These are phyloP conservation scores for Draba incana DNA, from an alignment of 345 rosid genomes.

Conservation along the genomic window DNA sequence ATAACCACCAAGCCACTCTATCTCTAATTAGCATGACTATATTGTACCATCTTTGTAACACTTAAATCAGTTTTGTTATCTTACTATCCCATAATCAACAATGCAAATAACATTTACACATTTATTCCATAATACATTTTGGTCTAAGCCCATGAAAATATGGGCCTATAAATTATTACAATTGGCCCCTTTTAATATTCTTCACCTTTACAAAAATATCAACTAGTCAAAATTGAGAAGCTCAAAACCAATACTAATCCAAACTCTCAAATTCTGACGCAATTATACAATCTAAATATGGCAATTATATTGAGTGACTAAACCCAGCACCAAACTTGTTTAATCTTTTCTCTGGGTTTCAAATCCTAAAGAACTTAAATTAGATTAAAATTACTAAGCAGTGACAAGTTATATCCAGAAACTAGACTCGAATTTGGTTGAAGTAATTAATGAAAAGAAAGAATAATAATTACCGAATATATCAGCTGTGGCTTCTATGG, in stretches of 20 bases:
- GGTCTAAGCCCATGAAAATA: background rate
- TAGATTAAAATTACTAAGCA: background rate
- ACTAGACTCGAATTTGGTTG: background rate
- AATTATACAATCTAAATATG: background rate
- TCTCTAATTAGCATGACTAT: background rate
- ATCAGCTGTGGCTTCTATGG: slow-evolving; percentile 90
- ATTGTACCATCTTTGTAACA: slow-evolving; percentile 6
- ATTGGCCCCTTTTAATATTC: background rate
- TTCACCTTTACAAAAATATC: background rate
- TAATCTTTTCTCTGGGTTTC: background rate
- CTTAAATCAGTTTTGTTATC: background rate
- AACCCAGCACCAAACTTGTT: background rate
- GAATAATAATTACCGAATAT: slow-evolving; percentile 54
- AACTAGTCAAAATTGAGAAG: background rate
- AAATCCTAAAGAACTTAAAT: background rate
- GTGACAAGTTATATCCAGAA: background rate
- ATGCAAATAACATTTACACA: background rate
- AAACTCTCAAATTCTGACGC: slow-evolving; percentile 17
- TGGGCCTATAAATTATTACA: background rate
- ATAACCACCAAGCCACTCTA: background rate
- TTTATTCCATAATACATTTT: too few relatives aligned
- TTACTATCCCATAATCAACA: background rate
- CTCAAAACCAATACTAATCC: slow-evolving; percentile 17
- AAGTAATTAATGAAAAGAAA: background rate
- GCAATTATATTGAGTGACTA: background rate